Conservation (phyloP, 129 eudicot species). For the Arctium lappa region DNA sequence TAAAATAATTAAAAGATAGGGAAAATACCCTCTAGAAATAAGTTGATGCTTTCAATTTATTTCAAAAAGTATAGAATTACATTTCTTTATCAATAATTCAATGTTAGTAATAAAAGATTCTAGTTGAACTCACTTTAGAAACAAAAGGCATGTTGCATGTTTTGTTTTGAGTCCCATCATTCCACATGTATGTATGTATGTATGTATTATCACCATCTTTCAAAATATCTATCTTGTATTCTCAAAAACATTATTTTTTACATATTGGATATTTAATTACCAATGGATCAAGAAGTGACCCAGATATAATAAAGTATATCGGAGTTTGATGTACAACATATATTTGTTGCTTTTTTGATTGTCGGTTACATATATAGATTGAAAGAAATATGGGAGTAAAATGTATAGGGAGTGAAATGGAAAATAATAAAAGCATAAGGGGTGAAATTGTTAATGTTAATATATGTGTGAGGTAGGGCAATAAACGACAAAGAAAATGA, state of each 20-base stretch:
- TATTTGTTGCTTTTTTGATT: no score
- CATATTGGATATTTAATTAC: no score
- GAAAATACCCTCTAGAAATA: neutral
- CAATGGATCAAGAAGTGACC: no score
- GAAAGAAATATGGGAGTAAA: neutral
- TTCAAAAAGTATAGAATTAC: slow-evolving; percentile 1
- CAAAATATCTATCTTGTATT: neutral
- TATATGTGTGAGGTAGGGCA: slow-evolving; percentile 1
- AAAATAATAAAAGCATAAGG: neutral
- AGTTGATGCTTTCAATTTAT: neutral
- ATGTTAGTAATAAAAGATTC: slow-evolving; percentile 17
- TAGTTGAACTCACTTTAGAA: slow-evolving; percentile 6
- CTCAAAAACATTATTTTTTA: neutral
- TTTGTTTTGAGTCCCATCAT: slow-evolving; percentile 19
- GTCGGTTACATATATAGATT: neutral
- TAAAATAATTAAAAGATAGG: neutral
- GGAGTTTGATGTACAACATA: neutral
- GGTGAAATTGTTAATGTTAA: neutral
- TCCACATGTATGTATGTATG: neutral
- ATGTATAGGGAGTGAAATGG: neutral
- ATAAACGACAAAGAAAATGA: slow-evolving; percentile 12
- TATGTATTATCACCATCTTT: slow-evolving; percentile 5
- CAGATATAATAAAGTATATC: no score
- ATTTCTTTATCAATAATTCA: slow-evolving; percentile 13
- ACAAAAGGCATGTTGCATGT: slow-evolving; percentile 28